Base-by-base conservation (phyloP, 768 basidiomycete genomes). In the Lactarius sanguifluus region DNA sequence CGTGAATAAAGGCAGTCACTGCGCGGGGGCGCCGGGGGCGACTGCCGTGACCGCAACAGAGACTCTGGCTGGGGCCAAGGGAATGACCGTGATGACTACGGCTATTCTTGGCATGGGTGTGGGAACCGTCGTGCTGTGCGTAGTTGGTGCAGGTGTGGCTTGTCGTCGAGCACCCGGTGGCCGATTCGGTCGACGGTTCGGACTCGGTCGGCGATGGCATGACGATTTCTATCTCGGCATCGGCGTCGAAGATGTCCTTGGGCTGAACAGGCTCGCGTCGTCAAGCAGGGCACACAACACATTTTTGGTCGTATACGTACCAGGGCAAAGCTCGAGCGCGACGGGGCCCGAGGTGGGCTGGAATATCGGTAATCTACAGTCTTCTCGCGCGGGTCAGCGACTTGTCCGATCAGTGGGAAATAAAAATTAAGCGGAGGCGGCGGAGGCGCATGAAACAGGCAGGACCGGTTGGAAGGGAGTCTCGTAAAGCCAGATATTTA, bases 261-360 rank as follows among this genome's bases (percentile, higher is more conserved):
- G 68, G 70, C 70, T 71, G 62, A 10, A 28, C 25, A n/a, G 12
- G n/a, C 16, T 10, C 30, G 32, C 23, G 40, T 20, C 32, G 32
- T 20, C 38, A 40, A 15, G 38, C 38, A 15, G 15, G 3, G 15
- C 38, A 16, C 20, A 0, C 15, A 30, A 38, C 3, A 7, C 36
- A 1, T 41, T 23, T 7, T n/a, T 23, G n/a, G 12, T 45, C 7
- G 3, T 2, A 59, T 38, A 38, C 68, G 12, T 69, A 69, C 70
- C 56, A 71, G 30, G 34, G 70, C 68, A 34, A 63, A 69, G 62
- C 70, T 71, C 20, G 70, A 71, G 28, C 70, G 70, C 47, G 62
- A 55, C 2, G 64, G 64, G 12, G 63, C 55, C 40, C 59, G 57
- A 38, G 68, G 68, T 16, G 68, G 62, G 34, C 40, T 55, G 10